phyloP scores from a whole-genome alignment of 257 asterid genomes.

The Verbascum thapsus region DNA sequence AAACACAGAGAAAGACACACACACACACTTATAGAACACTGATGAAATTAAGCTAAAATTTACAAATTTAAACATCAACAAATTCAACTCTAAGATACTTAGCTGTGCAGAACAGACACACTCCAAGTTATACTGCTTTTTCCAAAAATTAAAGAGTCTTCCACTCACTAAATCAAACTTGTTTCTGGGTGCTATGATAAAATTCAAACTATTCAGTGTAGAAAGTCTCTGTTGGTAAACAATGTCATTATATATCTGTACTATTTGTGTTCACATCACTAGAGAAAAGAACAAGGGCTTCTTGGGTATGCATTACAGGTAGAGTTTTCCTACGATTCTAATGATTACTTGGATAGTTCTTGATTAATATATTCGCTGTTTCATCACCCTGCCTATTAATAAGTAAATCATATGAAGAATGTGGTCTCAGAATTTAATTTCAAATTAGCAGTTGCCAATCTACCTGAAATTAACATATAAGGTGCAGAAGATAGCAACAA shows the following conservation, averaged over 20 bases:
- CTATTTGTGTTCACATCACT: background rate
- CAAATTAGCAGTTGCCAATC: background rate
- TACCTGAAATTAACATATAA: background rate
- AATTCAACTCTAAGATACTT: too few relatives aligned
- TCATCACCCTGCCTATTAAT: conserved; percentile 9
- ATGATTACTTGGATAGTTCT: conserved; percentile 7
- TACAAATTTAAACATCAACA: too few relatives aligned
- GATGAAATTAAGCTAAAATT: too few relatives aligned
- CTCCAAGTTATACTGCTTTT: conserved; percentile 13
- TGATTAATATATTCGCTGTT: background rate
- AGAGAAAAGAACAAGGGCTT: background rate
- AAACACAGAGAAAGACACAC: too few relatives aligned
- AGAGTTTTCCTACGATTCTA: conserved; percentile 4
- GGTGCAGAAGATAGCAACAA: conserved; percentile 13
- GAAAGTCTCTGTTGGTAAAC: background rate
- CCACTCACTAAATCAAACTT: conserved; percentile 1
- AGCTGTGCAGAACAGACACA: too few relatives aligned
- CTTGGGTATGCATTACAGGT: background rate
- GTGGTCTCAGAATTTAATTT: too few relatives aligned
- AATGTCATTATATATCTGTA: conserved; percentile 2
- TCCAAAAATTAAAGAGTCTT: background rate
- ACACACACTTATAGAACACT: too few relatives aligned
- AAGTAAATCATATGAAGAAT: background rate
- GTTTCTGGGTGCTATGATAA: background rate
- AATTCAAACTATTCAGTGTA: conserved; percentile 4